Evolutionary conservation across 345 rosid species (phyloP).

Genomic region (Erucastrum elatum): DNA sequence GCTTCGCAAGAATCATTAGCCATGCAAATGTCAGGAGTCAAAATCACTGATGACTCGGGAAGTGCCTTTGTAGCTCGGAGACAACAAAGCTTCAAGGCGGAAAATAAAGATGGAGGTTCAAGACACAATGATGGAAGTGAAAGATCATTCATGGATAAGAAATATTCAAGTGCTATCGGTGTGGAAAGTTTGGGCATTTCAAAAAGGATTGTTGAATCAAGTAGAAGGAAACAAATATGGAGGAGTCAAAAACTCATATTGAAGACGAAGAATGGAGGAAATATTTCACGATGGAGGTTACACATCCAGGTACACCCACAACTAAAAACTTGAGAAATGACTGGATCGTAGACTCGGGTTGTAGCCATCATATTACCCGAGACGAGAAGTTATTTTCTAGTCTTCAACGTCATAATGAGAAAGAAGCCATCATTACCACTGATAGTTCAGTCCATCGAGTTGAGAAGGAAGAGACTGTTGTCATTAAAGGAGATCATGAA

Average conservation of each 20-base stretch:
- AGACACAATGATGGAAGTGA: not conserved
- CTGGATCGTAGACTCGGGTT: not conserved
- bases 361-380: not conserved
- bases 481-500: constrained; percentile 1
- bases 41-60: not conserved
- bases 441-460: constrained; percentile 1
- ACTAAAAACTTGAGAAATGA: not conserved
- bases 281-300: not conserved
- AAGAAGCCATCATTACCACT: not conserved
- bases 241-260: not conserved
- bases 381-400: not conserved
- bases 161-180: not conserved
- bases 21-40: not conserved
- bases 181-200: not conserved
- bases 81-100: not conserved
- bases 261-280: not conserved
- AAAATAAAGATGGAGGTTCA: not conserved
- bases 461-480: constrained; percentile 14
- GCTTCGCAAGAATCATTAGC: not conserved
- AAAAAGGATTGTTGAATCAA: not conserved
- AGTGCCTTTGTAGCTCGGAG: not conserved
- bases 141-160: not conserved
- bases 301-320: not conserved
- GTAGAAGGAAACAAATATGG: not conserved
- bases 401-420: not conserved